Conservation (phyloP, 2,329 filamentous ascomycete genomes). For the Achaetomium macrosporum region DNA sequence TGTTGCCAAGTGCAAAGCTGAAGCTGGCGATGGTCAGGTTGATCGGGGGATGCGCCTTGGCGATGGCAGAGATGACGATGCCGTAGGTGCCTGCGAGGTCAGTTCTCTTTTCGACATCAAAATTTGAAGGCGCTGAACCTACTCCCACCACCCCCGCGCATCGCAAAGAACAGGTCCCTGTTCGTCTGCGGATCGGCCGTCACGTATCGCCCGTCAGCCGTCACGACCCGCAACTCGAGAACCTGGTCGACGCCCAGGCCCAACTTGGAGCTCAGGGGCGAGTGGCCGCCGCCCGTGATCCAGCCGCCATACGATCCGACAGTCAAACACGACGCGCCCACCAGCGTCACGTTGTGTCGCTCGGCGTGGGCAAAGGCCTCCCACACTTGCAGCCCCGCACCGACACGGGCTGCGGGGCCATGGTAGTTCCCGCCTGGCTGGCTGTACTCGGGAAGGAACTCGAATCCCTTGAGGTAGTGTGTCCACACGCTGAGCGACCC, state of each 20-base stretch:
- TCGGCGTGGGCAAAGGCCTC: conserved; percentile 8
- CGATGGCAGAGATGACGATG: conserved; percentile 20
- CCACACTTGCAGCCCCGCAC: conserved; percentile 34
- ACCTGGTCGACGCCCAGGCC: conserved; percentile 49
- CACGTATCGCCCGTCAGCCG: conserved; percentile 37
- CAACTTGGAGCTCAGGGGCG: conserved; percentile 38
- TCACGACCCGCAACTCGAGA: conserved; percentile 43
- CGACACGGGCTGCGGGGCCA: conserved; percentile 42
- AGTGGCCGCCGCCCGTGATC: conserved; percentile 47
- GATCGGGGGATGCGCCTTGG: conserved; percentile 18
- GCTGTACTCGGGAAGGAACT: conserved; percentile 31
- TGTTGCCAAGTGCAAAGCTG: conserved; percentile 16
- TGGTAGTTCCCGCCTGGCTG: conserved; percentile 31
- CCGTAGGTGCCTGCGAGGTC: conserved; percentile 17
- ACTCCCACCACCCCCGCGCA: conserved; percentile 33
- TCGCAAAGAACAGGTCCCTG: conserved; percentile 37
- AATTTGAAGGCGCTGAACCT: not conserved
- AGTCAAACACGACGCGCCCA: conserved; percentile 23
- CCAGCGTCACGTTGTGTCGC: conserved; percentile 13
- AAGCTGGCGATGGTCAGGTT: conserved; percentile 13
- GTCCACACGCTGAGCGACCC: conserved; percentile 51
- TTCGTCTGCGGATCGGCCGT: conserved; percentile 37
- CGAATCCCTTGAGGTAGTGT: conserved; percentile 43
- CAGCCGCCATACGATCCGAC: conserved; percentile 45
- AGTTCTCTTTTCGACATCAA: too few species aligned